A percentile compares a stretch with the other conserved stretches of the same genome.
phyloP scores from a whole-genome alignment of 768 basidiomycete genomes.

The Boletus reticuloceps region DNA sequence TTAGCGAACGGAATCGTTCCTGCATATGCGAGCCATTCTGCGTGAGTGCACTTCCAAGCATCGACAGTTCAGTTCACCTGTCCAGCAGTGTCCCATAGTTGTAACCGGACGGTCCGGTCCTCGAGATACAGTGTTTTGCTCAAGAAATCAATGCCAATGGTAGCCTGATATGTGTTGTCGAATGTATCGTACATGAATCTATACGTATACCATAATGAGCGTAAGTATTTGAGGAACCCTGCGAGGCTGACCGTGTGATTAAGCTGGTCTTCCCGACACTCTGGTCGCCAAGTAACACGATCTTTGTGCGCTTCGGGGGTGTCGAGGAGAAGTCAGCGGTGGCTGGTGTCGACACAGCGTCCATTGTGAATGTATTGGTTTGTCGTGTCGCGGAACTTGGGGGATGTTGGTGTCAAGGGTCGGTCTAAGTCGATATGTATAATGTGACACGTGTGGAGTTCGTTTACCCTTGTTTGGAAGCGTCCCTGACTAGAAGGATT shows the following conservation, averaged over 20 bases:
- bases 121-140: constrained; percentile 99
- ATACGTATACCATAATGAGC: constrained; percentile 2
- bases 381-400: background rate
- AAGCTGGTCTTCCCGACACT: constrained; percentile 98
- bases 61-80: constrained; percentile 51
- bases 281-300: constrained; percentile 94
- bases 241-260: constrained; percentile 76
- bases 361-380: constrained; percentile 35
- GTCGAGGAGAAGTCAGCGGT: constrained; percentile 84
- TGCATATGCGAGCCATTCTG: constrained; percentile 28
- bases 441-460: background rate
- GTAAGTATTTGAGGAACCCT: background rate
- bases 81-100: constrained; percentile 98
- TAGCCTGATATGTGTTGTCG: constrained; percentile 98
- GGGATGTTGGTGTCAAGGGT: background rate
- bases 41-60: constrained; percentile 1
- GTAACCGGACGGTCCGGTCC: constrained; percentile 94
- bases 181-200: constrained; percentile 99
- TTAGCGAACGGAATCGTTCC: constrained; percentile 97
- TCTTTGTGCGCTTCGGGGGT: constrained; percentile 93
- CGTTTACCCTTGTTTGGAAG: constrained; percentile 29
- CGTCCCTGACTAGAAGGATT: background rate
- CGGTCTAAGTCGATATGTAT: constrained; percentile 11
- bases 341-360: constrained; percentile 60
- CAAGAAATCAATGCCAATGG: constrained; percentile 98